Percentiles rank a stretch among this genome's conserved stretches.
Conservation (phyloP, 2,329 filamentous ascomycete genomes). For the Epichloe scottii region DNA sequence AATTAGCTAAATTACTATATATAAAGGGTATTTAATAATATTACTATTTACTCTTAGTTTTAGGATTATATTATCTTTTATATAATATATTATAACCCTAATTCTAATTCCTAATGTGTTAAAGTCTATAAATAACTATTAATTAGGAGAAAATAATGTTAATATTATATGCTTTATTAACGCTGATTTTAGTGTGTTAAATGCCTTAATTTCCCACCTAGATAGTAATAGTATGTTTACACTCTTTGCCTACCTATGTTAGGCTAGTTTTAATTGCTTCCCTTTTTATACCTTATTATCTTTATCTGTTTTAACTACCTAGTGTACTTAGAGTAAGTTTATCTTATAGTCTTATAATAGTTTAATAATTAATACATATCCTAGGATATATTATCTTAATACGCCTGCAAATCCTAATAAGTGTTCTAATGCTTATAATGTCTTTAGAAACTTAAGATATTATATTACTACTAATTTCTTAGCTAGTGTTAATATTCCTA, state of each 20-base stretch:
- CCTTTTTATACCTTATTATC: background rate
- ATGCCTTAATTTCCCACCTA: background rate
- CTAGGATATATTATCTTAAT: background rate
- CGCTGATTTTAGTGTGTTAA: background rate
- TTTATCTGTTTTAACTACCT: no score
- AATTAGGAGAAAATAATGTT: background rate
- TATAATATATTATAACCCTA: background rate
- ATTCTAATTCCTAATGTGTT: background rate
- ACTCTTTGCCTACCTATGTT: background rate
- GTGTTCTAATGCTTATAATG: background rate
- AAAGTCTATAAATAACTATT: background rate
- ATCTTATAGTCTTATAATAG: background rate
- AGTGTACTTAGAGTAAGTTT: background rate
- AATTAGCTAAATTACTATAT: background rate
- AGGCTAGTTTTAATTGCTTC: background rate
- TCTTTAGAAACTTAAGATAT: background rate
- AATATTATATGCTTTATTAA: background rate
- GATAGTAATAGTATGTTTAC: background rate
- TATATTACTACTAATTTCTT: background rate
- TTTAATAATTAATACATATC: background rate
- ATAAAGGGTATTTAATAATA: no score
- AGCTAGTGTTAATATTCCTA: background rate
- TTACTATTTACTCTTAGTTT: no score
- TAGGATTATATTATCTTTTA: background rate
- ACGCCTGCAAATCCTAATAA: background rate